Percentiles rank a stretch among this genome's conserved stretches.
phyloP scores from a whole-genome alignment of 306 rosid species.

The Medicago ruthenica region DNA sequence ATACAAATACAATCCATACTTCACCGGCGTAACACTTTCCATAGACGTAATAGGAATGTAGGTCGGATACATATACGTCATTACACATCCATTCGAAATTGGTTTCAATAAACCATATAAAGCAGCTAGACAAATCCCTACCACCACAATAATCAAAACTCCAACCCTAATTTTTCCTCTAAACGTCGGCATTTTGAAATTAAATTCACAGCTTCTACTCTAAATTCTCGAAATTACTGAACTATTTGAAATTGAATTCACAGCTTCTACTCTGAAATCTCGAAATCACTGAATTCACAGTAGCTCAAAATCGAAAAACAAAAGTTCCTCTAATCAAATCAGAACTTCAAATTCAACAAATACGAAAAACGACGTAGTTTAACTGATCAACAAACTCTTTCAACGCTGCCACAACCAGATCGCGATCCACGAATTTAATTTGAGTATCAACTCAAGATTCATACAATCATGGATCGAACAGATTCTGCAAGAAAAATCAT shows the following conservation, averaged over 20 bases:
- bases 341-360: constrained; percentile 30
- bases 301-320: constrained; percentile 2
- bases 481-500: constrained; percentile 5
- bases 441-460: constrained; percentile 29
- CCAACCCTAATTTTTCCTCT: constrained; percentile 66
- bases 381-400: constrained; percentile 21
- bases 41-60: constrained; percentile 76
- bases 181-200: constrained; percentile 60
- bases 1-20: constrained; percentile 85
- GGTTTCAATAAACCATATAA: constrained; percentile 75
- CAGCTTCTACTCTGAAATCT: no score
- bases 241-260: constrained; percentile 11
- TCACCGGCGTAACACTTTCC: constrained; percentile 55
- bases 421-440: constrained; percentile 19
- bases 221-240: not conserved
- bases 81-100: constrained; percentile 80
- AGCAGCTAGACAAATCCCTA: constrained; percentile 68
- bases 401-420: constrained; percentile 18
- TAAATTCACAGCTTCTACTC: not conserved
- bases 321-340: not conserved
- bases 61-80: constrained; percentile 98
- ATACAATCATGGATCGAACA: constrained; percentile 9
- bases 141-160: constrained; percentile 52
- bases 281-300: not conserved
- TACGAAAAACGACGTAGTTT: not conserved